A percentile compares a stretch with the other conserved stretches of the same genome.
Evolutionary conservation across 1,139 yeast genomes (phyloP).

Genomic region (Taphrina confusa): DNA sequence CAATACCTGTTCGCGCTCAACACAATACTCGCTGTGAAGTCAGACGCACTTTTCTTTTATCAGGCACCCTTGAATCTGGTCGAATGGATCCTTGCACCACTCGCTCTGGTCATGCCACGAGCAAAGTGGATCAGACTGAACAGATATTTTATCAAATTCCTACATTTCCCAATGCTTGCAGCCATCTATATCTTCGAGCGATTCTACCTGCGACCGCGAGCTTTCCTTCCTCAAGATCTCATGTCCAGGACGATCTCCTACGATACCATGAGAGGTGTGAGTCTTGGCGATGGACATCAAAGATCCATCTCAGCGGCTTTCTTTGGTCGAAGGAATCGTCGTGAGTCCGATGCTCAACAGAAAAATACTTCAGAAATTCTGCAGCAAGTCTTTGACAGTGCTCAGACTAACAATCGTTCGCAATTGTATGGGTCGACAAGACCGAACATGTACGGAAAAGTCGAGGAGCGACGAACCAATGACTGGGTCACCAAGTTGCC

Average conservation of each 20-base stretch:
- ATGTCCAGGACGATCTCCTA: constrained; percentile 20
- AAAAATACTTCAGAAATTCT: constrained; percentile 13
- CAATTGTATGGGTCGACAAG: constrained; percentile 11
- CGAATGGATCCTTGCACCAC: constrained; percentile 47
- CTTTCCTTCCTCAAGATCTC: constrained; percentile 33
- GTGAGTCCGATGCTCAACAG: constrained; percentile 29
- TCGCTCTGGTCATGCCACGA: constrained; percentile 46
- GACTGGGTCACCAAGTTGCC: constrained; percentile 30
- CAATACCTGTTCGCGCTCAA: constrained; percentile 49
- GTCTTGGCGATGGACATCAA: constrained; percentile 6
- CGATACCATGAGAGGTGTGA: constrained; percentile 29
- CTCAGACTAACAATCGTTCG: background rate
- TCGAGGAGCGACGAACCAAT: constrained; percentile 23
- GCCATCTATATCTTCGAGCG: constrained; percentile 47
- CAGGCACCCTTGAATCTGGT: constrained; percentile 49
- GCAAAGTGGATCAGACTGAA: constrained; percentile 46
- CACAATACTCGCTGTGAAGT: constrained; percentile 49
- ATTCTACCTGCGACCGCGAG: constrained; percentile 40
- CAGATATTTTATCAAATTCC: constrained; percentile 47
- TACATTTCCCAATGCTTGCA: constrained; percentile 48
- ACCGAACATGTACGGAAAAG: background rate
- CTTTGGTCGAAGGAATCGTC: constrained; percentile 23
- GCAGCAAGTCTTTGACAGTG: constrained; percentile 24
- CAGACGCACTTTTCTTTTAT: constrained; percentile 49
- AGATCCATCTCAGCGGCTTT: constrained; percentile 17